Conservation (phyloP, 768 basidiomycete genomes). For the Tylopilus rubrobrunneus region DNA sequence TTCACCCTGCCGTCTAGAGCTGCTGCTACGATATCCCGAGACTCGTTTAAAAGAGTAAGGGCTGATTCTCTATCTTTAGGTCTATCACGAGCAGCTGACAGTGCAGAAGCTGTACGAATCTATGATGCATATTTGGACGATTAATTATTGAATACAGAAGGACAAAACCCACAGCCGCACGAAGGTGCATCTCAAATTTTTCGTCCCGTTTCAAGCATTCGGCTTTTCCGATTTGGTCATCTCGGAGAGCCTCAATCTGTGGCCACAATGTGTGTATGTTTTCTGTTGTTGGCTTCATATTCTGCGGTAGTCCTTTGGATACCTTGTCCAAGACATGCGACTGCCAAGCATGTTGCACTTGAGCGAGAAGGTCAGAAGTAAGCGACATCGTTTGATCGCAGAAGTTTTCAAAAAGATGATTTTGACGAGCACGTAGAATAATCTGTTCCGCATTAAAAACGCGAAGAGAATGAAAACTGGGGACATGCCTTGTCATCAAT, state of each 20-base stretch:
- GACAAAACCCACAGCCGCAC: slow-evolving; percentile 59
- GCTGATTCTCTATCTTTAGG: slow-evolving; percentile 42
- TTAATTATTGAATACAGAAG: slow-evolving; percentile 5
- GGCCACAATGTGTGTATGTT: slow-evolving; percentile 53
- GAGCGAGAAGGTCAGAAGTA: slow-evolving; percentile 52
- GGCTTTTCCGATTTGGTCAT: slow-evolving; percentile 61
- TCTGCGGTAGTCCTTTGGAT: slow-evolving; percentile 55
- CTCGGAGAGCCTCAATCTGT: slow-evolving; percentile 44
- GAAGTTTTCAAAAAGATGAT: slow-evolving; percentile 64
- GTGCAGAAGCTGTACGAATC: slow-evolving; percentile 53
- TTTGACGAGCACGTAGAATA: slow-evolving; percentile 85
- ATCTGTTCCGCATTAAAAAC: slow-evolving; percentile 54
- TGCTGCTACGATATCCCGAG: slow-evolving; percentile 72
- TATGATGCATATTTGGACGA: slow-evolving; percentile 18
- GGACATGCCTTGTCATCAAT: slow-evolving; percentile 92
- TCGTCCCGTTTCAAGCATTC: slow-evolving; percentile 77
- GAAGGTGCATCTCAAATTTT: slow-evolving; percentile 88
- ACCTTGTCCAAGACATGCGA: slow-evolving; percentile 62
- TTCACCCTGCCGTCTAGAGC: slow-evolving; percentile 71
- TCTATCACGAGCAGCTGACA: slow-evolving; percentile 48
- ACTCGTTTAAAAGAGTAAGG: slow-evolving; percentile 60
- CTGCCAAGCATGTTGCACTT: slow-evolving; percentile 61
- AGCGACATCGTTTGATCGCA: slow-evolving; percentile 50
- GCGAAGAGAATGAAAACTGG: background rate
- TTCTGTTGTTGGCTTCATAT: slow-evolving; percentile 45